Conservation (phyloP, 441 rosid genomes). For the Arabidopsis lyrata region DNA sequence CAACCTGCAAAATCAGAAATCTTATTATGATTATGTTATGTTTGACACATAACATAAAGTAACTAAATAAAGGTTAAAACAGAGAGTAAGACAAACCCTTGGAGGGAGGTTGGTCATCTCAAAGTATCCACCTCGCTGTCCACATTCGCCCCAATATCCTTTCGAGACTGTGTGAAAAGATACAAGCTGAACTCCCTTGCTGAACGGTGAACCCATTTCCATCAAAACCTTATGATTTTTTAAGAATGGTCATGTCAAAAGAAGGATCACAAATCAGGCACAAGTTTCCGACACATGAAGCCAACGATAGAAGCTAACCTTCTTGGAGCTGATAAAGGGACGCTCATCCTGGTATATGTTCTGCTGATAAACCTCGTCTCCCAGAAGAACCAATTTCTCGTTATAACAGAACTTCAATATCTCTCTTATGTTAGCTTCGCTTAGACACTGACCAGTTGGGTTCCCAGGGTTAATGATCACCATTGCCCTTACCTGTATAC, state of each 20-base stretch:
- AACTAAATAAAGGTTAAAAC: slow-evolving; percentile 27
- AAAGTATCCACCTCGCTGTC: slow-evolving; percentile 99
- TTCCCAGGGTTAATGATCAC: slow-evolving; percentile 98
- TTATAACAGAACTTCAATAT: slow-evolving; percentile 75
- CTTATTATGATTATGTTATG: background rate
- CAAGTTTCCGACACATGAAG: slow-evolving; percentile 11
- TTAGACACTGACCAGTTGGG: slow-evolving; percentile 98
- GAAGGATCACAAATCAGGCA: background rate
- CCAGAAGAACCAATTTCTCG: slow-evolving; percentile 86
- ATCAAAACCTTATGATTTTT: slow-evolving; percentile 66
- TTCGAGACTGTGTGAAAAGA: slow-evolving; percentile 97
- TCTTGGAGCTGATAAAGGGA: slow-evolving; percentile 85
- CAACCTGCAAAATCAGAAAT: slow-evolving; percentile 61
- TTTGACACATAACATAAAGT: slow-evolving; percentile 11
- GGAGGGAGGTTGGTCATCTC: slow-evolving; percentile 98
- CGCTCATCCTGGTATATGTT: slow-evolving; percentile 96
- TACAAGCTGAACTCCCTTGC: slow-evolving; percentile 91
- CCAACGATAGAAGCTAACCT: slow-evolving; percentile 53
- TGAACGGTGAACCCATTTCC: slow-evolving; percentile 90
- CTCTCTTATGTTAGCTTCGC: slow-evolving; percentile 87
- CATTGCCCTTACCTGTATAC: slow-evolving; percentile 89
- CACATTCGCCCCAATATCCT: slow-evolving; percentile 99
- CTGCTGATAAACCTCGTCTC: slow-evolving; percentile 99
- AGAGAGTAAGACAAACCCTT: slow-evolving; percentile 54
- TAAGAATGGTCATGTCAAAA: slow-evolving; percentile 27